Base-by-base conservation (phyloP, 2,329 filamentous ascomycete genomes). In the Aspergillus alliaceus region DNA sequence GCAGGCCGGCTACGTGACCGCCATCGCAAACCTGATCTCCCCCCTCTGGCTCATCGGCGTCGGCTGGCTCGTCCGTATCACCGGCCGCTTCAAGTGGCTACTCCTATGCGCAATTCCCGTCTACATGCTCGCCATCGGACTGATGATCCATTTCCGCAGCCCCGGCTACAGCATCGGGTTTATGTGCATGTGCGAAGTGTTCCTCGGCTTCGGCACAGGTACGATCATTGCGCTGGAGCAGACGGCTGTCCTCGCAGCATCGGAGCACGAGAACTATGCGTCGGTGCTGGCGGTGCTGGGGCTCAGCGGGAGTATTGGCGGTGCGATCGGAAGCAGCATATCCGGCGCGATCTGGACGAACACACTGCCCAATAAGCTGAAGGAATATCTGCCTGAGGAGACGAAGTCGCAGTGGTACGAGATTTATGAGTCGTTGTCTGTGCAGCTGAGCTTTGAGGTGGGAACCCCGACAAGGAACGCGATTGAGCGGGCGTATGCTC, bases 41-140 rank as follows among this genome's bases (percentile, higher is more conserved):
- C 84, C 82, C 57, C 70, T 87, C 6, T 78, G 81, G 66, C 79
- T 82, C 5, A 75, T 86, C 53, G 79, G 80, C 66, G 72, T 83
- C 4, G 82, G 82, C 4, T 67, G 81, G 18, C 57, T 77, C 24
- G 81, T 85, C 58, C 77, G 77, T 35, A 65, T 62, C 24, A 80
- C 76, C 1, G 78, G 79, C 8, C 77, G 74, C 27, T 82, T 82
- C 74, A 84, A 83, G 69, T 78, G 71, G 58, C 59, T 80, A 6
- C 75, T 79, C 4, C 77, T 72, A 62, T 77, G 79, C 44, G 81
- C 77, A 22, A 68, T 82, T 1, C 80, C 81, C 0, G 56, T 83
- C 7, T 78, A 74, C 39, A 71, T 82, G 8, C 69, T 84, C 0
- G 80, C 77, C 6, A 72, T 77, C 2, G 79, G 79, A 0, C 71